phyloP scores from a whole-genome alignment of 371 early-diverging fungal genomes.

The Gilbertella persicaria region DNA sequence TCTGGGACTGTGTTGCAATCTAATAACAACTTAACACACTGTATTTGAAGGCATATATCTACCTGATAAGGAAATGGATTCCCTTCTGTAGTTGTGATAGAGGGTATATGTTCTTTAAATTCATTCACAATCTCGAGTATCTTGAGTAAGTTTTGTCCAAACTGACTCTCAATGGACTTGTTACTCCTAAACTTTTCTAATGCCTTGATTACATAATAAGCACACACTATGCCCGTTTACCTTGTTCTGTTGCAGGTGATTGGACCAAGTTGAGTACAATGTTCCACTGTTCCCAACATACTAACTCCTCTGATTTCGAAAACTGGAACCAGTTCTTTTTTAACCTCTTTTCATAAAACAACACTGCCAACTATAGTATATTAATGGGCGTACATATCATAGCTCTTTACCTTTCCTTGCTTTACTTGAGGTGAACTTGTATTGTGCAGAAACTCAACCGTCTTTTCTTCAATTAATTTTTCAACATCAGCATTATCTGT shows the following conservation, averaged over 20 bases:
- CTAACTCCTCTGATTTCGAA: slow-evolving; percentile 73
- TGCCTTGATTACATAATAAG: neutral
- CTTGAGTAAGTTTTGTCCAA: slow-evolving; percentile 52
- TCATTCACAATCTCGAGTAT: slow-evolving; percentile 77
- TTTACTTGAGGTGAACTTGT: slow-evolving; percentile 26
- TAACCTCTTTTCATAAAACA: slow-evolving; percentile 78
- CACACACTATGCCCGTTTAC: slow-evolving; percentile 32
- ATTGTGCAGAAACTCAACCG: slow-evolving; percentile 39
- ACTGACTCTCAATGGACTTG: slow-evolving; percentile 43
- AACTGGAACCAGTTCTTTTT: slow-evolving; percentile 82
- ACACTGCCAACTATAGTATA: slow-evolving; percentile 51
- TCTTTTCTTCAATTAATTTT: slow-evolving; percentile 42
- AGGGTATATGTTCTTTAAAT: slow-evolving; percentile 88
- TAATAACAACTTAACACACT: neutral
- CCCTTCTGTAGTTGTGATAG: slow-evolving; percentile 76
- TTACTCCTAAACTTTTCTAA: slow-evolving; percentile 41
- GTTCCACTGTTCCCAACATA: slow-evolving; percentile 92
- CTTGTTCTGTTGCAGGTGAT: slow-evolving; percentile 63
- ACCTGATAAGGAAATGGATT: slow-evolving; percentile 91
- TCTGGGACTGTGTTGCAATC: slow-evolving; percentile 41
- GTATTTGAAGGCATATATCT: neutral
- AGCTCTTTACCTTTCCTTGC: slow-evolving; percentile 41
- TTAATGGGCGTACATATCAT: neutral
- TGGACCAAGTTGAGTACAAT: slow-evolving; percentile 62
- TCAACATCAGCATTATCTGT: slow-evolving; percentile 43